A percentile compares a stretch with the other conserved stretches of the same genome.
phyloP scores from a whole-genome alignment of 306 rosid species.

The Cicer judaicum region DNA sequence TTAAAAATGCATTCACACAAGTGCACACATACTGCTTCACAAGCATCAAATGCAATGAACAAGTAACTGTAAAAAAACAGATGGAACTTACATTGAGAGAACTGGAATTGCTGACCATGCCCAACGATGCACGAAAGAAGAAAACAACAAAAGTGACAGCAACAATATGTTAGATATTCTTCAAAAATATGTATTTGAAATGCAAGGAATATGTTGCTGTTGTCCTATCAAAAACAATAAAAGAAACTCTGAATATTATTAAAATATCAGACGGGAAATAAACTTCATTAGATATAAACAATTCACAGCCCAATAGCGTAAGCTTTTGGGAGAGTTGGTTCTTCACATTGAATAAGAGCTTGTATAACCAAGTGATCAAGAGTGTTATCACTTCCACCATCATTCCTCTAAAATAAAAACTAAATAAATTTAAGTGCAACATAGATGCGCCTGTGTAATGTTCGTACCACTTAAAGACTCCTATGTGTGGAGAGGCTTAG shows the following conservation, averaged over 20 bases:
- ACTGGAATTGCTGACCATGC: slow-evolving; percentile 90
- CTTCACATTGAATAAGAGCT: slow-evolving; percentile 4
- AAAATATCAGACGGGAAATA: neutral
- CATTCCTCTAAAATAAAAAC: slow-evolving; percentile 1
- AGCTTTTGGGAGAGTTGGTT: slow-evolving; percentile 8
- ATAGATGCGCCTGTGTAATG: neutral
- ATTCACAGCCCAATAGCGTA: neutral
- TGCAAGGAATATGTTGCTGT: slow-evolving; percentile 17
- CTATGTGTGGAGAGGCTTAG: neutral
- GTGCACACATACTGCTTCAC: slow-evolving; percentile 26
- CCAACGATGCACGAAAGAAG: slow-evolving; percentile 50
- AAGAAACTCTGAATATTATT: neutral
- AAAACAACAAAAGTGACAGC: slow-evolving; percentile 55
- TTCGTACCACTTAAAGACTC: neutral
- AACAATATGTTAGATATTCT: slow-evolving; percentile 41
- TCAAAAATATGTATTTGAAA: slow-evolving; percentile 9
- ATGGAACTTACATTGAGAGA: slow-evolving; percentile 89
- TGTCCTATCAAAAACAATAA: slow-evolving; percentile 21
- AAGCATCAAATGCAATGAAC: slow-evolving; percentile 30
- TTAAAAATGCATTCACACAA: slow-evolving; percentile 30
- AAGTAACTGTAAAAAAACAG: slow-evolving; percentile 35
- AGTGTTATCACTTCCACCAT: neutral
- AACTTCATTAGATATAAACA: neutral
- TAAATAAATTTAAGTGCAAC: neutral
- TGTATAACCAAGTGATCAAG: slow-evolving; percentile 17